Conservation (phyloP, 148 eudicot species). For the Amaranthus palmeri region DNA sequence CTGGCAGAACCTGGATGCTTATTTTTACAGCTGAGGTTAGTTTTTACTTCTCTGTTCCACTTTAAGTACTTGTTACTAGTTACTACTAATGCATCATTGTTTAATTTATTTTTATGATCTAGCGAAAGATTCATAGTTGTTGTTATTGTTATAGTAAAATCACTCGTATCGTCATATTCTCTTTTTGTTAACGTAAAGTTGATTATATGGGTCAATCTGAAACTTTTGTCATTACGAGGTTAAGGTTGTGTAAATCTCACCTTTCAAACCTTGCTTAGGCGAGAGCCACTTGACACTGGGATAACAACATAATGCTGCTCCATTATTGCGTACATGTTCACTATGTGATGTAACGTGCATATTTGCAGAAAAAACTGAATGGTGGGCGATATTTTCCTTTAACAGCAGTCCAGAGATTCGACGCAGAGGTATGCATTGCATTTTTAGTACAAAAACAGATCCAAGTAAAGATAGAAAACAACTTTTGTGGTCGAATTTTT, state of each 20-base stretch:
- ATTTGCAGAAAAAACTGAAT: conserved; percentile 45
- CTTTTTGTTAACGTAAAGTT: no score
- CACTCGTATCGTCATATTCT: no score
- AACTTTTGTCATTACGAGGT: no score
- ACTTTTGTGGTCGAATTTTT: not conserved
- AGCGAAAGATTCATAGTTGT: not conserved
- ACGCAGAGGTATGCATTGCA: conserved; percentile 67
- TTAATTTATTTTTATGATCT: not conserved
- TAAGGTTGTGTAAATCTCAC: no score
- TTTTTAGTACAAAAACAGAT: not conserved
- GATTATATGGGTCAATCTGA: no score
- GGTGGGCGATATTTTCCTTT: conserved; percentile 77
- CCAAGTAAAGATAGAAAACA: not conserved
- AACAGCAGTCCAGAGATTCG: conserved; percentile 95
- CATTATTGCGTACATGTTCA: no score
- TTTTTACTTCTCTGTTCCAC: not conserved
- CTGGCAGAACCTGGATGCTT: conserved; percentile 99
- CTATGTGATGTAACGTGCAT: no score
- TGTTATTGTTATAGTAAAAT: not conserved
- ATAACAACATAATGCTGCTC: no score
- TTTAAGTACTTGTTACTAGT: not conserved
- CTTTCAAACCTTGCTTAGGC: no score
- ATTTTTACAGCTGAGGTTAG: conserved; percentile 78
- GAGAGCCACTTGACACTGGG: no score
- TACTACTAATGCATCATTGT: not conserved